phyloP scores from a whole-genome alignment of 2,329 filamentous ascomycete species.

The Aspergillus sergii region DNA sequence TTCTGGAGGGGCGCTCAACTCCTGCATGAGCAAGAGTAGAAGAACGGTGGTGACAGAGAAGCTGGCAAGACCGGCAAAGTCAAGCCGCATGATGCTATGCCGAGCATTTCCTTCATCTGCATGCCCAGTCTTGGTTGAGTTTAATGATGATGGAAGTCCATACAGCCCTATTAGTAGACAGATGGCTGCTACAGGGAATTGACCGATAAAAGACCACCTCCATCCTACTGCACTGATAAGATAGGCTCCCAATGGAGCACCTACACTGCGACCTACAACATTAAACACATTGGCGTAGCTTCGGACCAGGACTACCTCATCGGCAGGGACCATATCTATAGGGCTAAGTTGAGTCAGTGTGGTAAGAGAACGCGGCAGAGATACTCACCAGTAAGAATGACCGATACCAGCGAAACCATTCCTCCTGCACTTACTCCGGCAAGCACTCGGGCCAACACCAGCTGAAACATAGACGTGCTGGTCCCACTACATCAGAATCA shows the following conservation, averaged over 20 bases:
- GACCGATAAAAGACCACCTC: slow-evolving; percentile 67
- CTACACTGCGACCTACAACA: slow-evolving; percentile 52
- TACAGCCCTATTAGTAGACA: slow-evolving; percentile 48
- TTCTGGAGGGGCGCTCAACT: not conserved
- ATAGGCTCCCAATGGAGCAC: slow-evolving; percentile 69
- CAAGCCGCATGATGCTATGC: slow-evolving; percentile 6
- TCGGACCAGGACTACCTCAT: slow-evolving; percentile 47
- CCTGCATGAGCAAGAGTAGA: slow-evolving; percentile 10
- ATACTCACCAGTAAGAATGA: slow-evolving; percentile 38
- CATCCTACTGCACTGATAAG: slow-evolving; percentile 72
- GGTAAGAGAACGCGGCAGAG: not conserved
- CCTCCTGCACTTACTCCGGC: slow-evolving; percentile 43
- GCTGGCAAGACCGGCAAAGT: slow-evolving; percentile 15
- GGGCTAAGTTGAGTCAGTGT: not conserved
- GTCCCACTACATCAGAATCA: slow-evolving; percentile 10
- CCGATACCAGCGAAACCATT: slow-evolving; percentile 42
- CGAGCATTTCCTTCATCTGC: not conserved
- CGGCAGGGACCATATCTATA: slow-evolving; percentile 45
- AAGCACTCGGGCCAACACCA: slow-evolving; percentile 39
- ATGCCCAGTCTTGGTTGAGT: not conserved
- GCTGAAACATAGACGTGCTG: slow-evolving; percentile 17
- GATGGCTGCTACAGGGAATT: slow-evolving; percentile 57
- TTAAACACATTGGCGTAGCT: slow-evolving; percentile 50
- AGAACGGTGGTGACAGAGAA: slow-evolving; percentile 13
- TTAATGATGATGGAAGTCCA: slow-evolving; percentile 9